phyloP scores from a whole-genome alignment of 2,329 filamentous ascomycete genomes.

The Alternaria arbusti region DNA sequence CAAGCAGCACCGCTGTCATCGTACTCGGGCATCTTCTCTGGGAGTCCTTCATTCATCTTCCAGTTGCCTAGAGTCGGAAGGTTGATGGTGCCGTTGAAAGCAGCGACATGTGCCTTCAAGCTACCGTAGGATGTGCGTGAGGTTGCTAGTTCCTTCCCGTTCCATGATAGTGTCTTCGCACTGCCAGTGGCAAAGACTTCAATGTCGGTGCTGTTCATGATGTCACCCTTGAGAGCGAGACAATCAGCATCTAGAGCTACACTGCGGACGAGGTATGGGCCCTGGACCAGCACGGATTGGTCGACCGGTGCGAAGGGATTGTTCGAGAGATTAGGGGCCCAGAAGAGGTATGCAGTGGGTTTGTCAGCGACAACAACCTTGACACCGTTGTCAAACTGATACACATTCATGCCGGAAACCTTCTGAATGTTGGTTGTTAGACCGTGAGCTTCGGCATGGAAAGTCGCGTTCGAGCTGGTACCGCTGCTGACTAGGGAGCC shows the following conservation, averaged over 20 bases:
- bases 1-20: slow-evolving; percentile 53
- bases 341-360: slow-evolving; percentile 47
- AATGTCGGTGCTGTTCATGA: slow-evolving; percentile 40
- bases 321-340: slow-evolving; percentile 49
- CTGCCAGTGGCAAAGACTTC: slow-evolving; percentile 46
- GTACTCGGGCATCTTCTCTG: slow-evolving; percentile 56
- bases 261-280: slow-evolving; percentile 50
- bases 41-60: slow-evolving; percentile 58
- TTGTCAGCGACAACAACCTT: slow-evolving; percentile 49
- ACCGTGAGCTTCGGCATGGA: slow-evolving; percentile 50
- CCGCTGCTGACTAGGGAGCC: slow-evolving; percentile 50
- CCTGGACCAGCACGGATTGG: slow-evolving; percentile 49
- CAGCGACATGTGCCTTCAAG: slow-evolving; percentile 39
- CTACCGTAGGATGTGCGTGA: slow-evolving; percentile 46
- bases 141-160: slow-evolving; percentile 41
- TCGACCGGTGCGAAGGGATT: slow-evolving; percentile 49
- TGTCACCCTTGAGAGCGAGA: slow-evolving; percentile 46
- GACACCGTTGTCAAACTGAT: slow-evolving; percentile 47
- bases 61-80: slow-evolving; percentile 55
- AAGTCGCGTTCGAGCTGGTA: slow-evolving; percentile 51
- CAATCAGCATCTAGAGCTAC: slow-evolving; percentile 29
- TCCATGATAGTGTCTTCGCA: slow-evolving; percentile 46
- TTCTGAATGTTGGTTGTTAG: slow-evolving; percentile 41
- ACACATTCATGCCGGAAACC: slow-evolving; percentile 41
- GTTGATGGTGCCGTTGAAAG: slow-evolving; percentile 29